Evolutionary conservation across 23 red algal genomes (phyloP).

Genomic region (Chondrus crispus): DNA sequence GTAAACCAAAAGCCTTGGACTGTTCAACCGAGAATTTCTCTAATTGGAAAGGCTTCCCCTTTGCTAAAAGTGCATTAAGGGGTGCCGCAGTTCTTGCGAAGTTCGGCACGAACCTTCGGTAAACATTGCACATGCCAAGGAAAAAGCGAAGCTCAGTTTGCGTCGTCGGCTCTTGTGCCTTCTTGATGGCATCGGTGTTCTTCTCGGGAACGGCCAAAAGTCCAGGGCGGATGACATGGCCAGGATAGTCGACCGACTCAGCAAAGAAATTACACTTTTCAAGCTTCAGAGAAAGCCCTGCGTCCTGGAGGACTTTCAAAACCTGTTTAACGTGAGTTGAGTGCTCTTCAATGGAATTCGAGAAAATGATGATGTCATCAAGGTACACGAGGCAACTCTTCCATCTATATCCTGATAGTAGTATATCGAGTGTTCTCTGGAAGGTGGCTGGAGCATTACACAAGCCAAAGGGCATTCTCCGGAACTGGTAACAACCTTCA

Average conservation of each 20-base stretch:
- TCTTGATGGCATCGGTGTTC: background rate
- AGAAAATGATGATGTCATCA: background rate
- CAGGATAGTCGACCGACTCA: background rate
- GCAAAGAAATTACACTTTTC: slow-evolving; percentile 5
- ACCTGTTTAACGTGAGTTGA: background rate
- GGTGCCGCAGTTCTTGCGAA: background rate
- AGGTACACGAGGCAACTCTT: background rate
- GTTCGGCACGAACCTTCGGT: slow-evolving; percentile 6
- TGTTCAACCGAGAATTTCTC: background rate
- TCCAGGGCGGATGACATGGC: background rate
- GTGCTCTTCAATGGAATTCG: background rate
- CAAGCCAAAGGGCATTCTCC: background rate
- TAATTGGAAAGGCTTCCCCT: background rate
- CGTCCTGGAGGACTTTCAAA: background rate
- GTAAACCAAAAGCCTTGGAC: background rate
- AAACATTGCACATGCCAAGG: slow-evolving; percentile 17
- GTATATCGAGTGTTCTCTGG: background rate
- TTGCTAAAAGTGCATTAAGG: background rate
- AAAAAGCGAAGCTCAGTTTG: slow-evolving; percentile 6
- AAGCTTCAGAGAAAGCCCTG: background rate
- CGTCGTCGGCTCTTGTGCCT: background rate
- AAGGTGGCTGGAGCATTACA: background rate
- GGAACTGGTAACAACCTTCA: background rate
- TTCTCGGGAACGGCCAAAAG: background rate
- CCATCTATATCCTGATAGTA: background rate